Evolutionary conservation across 2,329 filamentous ascomycete species (phyloP), one percentile per base, ranked within the genome.

Genomic region (Paraphoma chrysanthemicola): DNA sequence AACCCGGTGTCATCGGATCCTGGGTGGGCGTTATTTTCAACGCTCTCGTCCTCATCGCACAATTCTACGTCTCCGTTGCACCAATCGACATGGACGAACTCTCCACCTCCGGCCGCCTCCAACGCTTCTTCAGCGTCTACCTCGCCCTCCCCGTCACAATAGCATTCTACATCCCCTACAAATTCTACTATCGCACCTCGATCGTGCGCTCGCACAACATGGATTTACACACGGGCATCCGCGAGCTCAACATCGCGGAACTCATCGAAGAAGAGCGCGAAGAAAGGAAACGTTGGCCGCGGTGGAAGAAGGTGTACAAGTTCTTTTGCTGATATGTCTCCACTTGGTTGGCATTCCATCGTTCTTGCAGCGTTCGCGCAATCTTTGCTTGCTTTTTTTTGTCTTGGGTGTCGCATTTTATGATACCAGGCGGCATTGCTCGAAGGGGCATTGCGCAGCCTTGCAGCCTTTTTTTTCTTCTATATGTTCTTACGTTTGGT

Each of bases 31-130:
- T 97, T 54, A 63, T 81, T 31, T 86, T 96, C 74, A 96, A 97
- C 78, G 54, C 84, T 17, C 78, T 94, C 39, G 88, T 97, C 30
- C 83, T 97, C 29, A 73, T 90, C 44, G 91, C 91, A 1, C 93
- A 97, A 74, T 94, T 96, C 80, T 97, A 92, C 91, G 88, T 90
- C 48, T 92, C 90, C 29, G 88, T 91, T 4, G 93, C 88, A 72
- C 93, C 93, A 4, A 83, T 94, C 46, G 85, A 81, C 23, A 88
- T 85, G 69, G 67, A 70, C 4, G 51, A 77, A 0, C 80, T 81
- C 74, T 80, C 80, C 0, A 60, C 79, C 4, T 43, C 68, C 1
- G 74, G 81, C 7, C 79, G 87, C 41, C 85, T 85, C 0, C 75
- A 86, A 60, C 87, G 82, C 63, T 96, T 94, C 78, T 96, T 96